A percentile compares a stretch with the other conserved stretches of the same genome.
Conservation (phyloP, 257 asterid species). For the Forsythia suspensa region DNA sequence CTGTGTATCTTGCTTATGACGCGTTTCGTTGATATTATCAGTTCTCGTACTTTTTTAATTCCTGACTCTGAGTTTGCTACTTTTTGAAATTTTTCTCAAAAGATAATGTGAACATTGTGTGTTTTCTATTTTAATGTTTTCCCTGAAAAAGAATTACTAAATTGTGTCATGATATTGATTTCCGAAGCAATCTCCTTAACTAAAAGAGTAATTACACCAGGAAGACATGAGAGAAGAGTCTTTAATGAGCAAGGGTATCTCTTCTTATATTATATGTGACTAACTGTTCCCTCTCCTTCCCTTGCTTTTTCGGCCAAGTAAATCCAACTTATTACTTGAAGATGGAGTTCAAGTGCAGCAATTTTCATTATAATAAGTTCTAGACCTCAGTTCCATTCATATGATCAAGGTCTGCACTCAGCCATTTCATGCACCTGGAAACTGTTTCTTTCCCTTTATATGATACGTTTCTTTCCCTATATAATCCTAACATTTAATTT, state of each 20-base stretch:
- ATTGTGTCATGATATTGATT: background rate
- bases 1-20: background rate
- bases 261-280: background rate
- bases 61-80: background rate
- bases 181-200: background rate
- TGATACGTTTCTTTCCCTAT: background rate
- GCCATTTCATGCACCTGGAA: background rate
- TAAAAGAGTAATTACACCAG: too few species aligned
- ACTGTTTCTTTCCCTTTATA: background rate
- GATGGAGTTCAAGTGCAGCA: background rate
- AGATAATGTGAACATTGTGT: background rate
- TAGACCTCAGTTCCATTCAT: too few species aligned
- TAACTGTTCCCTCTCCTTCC: background rate
- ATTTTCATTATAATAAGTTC: background rate
- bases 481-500: background rate
- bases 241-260: background rate
- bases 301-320: background rate
- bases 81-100: background rate
- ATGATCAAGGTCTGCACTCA: background rate
- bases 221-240: too few species aligned
- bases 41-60: background rate
- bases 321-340: background rate
- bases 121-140: background rate
- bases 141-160: background rate
- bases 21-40: background rate